These are phyloP conservation scores for Ophiocordyceps robertsii DNA, from an alignment of 2,329 filamentous ascomycete genomes.

Conservation along the genomic window DNA sequence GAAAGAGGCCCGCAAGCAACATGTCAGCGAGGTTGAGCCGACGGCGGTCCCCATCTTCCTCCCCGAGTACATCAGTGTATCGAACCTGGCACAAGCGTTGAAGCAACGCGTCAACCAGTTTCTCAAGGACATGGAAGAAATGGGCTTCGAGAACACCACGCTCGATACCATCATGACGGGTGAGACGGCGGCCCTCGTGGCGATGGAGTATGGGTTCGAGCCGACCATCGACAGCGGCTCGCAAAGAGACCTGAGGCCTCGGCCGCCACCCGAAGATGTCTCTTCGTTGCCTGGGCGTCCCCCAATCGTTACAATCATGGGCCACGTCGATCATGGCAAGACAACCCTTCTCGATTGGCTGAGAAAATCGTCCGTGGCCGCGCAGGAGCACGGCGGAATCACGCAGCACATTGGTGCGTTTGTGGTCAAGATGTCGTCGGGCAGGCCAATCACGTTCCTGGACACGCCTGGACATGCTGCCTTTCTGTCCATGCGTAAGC, in stretches of 20 bases:
- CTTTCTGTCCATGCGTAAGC: slow-evolving; percentile 89
- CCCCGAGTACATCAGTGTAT: slow-evolving; percentile 86
- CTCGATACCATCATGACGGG: slow-evolving; percentile 78
- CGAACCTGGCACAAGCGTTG: slow-evolving; percentile 63
- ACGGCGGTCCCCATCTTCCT: slow-evolving; percentile 52
- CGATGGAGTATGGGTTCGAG: slow-evolving; percentile 85
- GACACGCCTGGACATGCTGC: slow-evolving; percentile 95
- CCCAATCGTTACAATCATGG: slow-evolving; percentile 98
- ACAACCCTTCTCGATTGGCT: slow-evolving; percentile 91
- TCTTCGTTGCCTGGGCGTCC: slow-evolving; percentile 60
- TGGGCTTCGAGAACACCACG: slow-evolving; percentile 80
- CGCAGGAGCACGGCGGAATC: slow-evolving; percentile 88
- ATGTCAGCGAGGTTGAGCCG: slow-evolving; percentile 26
- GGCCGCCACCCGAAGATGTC: slow-evolving; percentile 54
- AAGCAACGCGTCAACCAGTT: slow-evolving; percentile 61
- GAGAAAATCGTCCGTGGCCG: slow-evolving; percentile 82
- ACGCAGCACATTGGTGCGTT: slow-evolving; percentile 98
- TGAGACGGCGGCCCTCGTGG: slow-evolving; percentile 80
- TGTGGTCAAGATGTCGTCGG: slow-evolving; percentile 73
- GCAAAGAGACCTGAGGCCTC: slow-evolving; percentile 55
- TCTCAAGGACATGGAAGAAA: slow-evolving; percentile 59
- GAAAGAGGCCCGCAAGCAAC: slow-evolving; percentile 23
- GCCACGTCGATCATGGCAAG: slow-evolving; percentile 96
- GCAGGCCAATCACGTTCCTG: slow-evolving; percentile 87
- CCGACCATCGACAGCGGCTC: slow-evolving; percentile 59